Base-by-base conservation (phyloP, 768 basidiomycete species). In the Russula earlei region DNA sequence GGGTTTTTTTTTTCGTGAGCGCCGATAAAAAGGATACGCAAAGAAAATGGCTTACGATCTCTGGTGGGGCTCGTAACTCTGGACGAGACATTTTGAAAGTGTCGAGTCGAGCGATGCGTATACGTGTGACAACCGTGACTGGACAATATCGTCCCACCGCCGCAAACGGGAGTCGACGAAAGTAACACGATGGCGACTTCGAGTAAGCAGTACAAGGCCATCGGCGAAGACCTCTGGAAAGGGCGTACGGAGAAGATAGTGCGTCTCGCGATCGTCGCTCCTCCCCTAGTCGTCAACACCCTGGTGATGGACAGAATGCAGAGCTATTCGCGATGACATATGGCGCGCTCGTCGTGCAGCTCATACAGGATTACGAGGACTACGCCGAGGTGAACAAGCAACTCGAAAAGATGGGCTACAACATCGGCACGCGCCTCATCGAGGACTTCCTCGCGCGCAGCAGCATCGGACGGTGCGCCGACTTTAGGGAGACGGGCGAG, bases 281-380 rank as follows among this genome's bases (percentile, higher is more conserved):
- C 56, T 55, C 62, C 40, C 25, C 10, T 31, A 7, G 5, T 10
- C 19, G 59, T 57, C n/a, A 38, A 55, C 50, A 40, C 54, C 37
- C 44, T 60, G 10, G 17, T 68, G 66, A 51, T 67, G 52, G 41
- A 53, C 29, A 97, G 94, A 98, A 96, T 70, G 91, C 93, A 67
- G 96, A 99, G 70, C 79, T 99, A 25, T 98, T 99, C 71, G 87
- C 94, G 3, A 72, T 98, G 55, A 98, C 95, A 20, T 99, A 99
- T 63, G 96, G 96, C 49, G 94, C 94, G 22, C 82, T 98, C 49
- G 96, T 99, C 46, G 92, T 98, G 33, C 96, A 99, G 72, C 80
- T 99, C 59, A 93, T 98, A 60, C 96, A 98, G 67, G 96, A 99
- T 70, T 98, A 97, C 66, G 96, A 99, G 66, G 94, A 99, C 74